These are phyloP conservation scores for Garcia nutans DNA, from an alignment of 345 rosid species.

Conservation along the genomic window DNA sequence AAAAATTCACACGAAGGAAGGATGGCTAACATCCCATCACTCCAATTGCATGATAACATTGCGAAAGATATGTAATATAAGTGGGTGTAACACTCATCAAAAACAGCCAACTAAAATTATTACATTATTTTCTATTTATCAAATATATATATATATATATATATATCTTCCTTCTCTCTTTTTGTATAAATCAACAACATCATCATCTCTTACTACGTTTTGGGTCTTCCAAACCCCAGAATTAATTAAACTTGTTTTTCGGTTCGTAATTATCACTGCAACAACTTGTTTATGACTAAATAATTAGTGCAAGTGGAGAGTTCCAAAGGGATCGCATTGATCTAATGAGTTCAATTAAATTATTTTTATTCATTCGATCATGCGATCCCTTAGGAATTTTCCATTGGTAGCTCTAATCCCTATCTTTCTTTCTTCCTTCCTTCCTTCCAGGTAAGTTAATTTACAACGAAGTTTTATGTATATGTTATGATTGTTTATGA, in stretches of 20 bases:
- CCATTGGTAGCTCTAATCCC: slow-evolving; percentile 41
- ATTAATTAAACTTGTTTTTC: no score
- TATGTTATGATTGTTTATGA: no score
- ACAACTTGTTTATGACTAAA: background rate
- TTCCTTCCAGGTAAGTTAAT: no score
- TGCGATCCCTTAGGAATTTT: slow-evolving; percentile 66
- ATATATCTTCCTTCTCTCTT: background rate
- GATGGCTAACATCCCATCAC: slow-evolving; percentile 22
- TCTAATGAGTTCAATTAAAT: slow-evolving; percentile 27
- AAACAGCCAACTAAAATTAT: background rate
- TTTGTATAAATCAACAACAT: slow-evolving; percentile 18
- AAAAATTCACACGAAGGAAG: background rate
- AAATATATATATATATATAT: no score
- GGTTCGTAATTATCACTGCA: no score
- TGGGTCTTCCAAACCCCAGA: background rate
- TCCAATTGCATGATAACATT: slow-evolving; percentile 13
- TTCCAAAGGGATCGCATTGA: slow-evolving; percentile 87
- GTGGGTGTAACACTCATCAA: background rate
- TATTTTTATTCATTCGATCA: slow-evolving; percentile 38
- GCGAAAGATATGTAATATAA: background rate
- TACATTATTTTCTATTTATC: background rate
- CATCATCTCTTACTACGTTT: background rate
- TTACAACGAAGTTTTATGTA: no score
- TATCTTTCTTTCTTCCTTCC: no score
- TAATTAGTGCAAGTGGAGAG: slow-evolving; percentile 48